A percentile compares a stretch with the other conserved stretches of the same genome.
Conservation (phyloP, 805 yeast genomes). For the Yarrowia sp. region DNA sequence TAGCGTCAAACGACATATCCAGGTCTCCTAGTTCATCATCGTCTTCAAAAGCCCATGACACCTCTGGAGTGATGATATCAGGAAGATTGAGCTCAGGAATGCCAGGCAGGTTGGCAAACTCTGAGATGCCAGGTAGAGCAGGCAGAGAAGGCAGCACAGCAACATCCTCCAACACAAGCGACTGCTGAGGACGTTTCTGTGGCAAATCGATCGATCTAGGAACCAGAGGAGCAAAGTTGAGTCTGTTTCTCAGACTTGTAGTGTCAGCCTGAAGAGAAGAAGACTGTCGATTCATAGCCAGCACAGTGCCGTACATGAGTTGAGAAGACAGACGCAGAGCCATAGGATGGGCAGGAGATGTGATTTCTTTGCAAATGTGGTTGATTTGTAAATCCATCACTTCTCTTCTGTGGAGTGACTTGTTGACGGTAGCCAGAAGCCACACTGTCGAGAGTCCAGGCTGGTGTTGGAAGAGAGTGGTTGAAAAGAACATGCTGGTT, state of each 20-base stretch:
- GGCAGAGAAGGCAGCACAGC: not conserved
- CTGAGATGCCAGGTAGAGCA: not conserved
- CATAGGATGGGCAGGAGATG: slow-evolving; percentile 1
- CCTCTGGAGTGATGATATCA: not conserved
- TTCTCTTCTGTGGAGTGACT: not conserved
- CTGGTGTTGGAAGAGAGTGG: slow-evolving; percentile 3
- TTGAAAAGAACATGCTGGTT: slow-evolving; percentile 4
- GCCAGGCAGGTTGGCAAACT: not conserved
- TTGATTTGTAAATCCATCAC: not conserved
- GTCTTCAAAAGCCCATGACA: not conserved
- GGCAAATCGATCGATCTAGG: not conserved
- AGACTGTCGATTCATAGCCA: not conserved
- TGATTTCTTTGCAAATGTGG: slow-evolving; percentile 8
- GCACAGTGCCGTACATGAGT: slow-evolving; percentile 12
- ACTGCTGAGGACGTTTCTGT: not conserved
- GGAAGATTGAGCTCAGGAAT: not conserved
- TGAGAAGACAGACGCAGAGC: not conserved
- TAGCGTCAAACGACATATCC: slow-evolving; percentile 11
- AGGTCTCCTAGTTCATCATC: not conserved
- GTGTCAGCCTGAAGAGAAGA: not conserved
- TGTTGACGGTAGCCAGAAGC: slow-evolving; percentile 15
- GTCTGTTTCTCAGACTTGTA: not conserved
- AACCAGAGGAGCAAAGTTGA: not conserved
- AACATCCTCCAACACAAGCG: not conserved
- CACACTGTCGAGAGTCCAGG: slow-evolving; percentile 7